Conservation (phyloP, 805 yeast genomes). For the Sugiyamaella floridensis region DNA sequence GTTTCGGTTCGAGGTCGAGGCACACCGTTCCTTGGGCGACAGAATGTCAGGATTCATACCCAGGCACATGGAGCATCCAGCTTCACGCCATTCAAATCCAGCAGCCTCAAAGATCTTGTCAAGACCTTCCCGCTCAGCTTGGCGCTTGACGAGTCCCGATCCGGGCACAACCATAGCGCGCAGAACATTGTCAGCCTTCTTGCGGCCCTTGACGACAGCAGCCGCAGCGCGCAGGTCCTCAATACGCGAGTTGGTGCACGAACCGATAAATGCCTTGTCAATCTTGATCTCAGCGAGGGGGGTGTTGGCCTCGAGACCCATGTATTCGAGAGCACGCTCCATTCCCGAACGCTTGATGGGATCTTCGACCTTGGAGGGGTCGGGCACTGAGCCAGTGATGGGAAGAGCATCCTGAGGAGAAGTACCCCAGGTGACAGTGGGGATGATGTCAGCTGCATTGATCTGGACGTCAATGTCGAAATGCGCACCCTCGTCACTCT, state of each 20-base stretch:
- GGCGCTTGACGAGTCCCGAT: conserved; percentile 86
- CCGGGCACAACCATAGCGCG: conserved; percentile 91
- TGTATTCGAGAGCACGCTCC: conserved; percentile 85
- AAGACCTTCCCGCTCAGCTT: conserved; percentile 92
- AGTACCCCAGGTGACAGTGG: conserved; percentile 99
- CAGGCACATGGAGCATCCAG: conserved; percentile 98
- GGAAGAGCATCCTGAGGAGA: conserved; percentile 99
- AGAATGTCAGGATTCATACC: conserved; percentile 99
- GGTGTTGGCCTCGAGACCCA: conserved; percentile 82
- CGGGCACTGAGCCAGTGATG: conserved; percentile 83
- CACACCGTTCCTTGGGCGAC: conserved; percentile 94
- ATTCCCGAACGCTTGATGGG: conserved; percentile 75
- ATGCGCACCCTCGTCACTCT: conserved; percentile 82
- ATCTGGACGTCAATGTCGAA: conserved; percentile 81
- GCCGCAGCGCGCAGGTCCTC: conserved; percentile 98
- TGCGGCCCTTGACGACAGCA: conserved; percentile 79
- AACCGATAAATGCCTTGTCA: conserved; percentile 95
- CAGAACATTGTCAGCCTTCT: conserved; percentile 67
- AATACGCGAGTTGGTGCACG: conserved; percentile 95
- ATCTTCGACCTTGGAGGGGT: conserved; percentile 58
- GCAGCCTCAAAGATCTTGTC: conserved; percentile 86
- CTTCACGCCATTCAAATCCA: conserved; percentile 98
- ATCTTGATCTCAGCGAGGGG: conserved; percentile 67
- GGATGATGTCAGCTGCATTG: conserved; percentile 77
- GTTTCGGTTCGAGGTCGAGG: conserved; percentile 97